phyloP scores from a whole-genome alignment of 352 stramenopile species.

The Aphanomyces euteiches region DNA sequence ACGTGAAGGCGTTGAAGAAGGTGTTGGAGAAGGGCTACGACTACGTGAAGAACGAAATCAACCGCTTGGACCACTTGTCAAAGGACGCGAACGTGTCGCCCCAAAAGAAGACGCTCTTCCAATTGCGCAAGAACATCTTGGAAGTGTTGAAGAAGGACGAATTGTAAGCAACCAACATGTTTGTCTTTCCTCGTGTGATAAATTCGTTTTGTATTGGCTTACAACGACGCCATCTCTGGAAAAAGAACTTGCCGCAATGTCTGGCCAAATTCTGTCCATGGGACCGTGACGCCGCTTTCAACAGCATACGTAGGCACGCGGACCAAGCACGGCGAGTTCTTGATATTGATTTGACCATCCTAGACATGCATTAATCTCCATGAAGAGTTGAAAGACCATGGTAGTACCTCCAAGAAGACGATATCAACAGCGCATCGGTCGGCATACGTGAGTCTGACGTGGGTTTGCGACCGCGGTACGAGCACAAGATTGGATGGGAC shows the following conservation, averaged over 20 bases:
- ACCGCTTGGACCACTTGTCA: slow-evolving; percentile 71
- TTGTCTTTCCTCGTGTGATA: no score
- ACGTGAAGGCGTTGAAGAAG: slow-evolving; percentile 90
- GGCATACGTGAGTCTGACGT: slow-evolving; percentile 77
- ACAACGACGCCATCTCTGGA: slow-evolving; percentile 79
- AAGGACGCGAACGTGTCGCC: slow-evolving; percentile 75
- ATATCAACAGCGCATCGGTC: slow-evolving; percentile 86
- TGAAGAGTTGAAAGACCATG: background rate
- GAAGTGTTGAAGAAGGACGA: slow-evolving; percentile 45
- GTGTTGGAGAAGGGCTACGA: slow-evolving; percentile 77
- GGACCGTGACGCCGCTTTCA: slow-evolving; percentile 61
- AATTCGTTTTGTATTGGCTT: background rate
- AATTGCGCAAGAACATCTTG: slow-evolving; percentile 88
- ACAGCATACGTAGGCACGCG: slow-evolving; percentile 68
- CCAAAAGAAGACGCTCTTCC: slow-evolving; percentile 88
- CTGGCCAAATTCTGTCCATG: slow-evolving; percentile 72
- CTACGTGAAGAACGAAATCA: slow-evolving; percentile 83
- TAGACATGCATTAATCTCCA: slow-evolving; percentile 27
- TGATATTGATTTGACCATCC: slow-evolving; percentile 82
- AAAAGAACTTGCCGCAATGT: slow-evolving; percentile 71
- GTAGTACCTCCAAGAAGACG: slow-evolving; percentile 83
- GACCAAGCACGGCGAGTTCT: slow-evolving; percentile 70
- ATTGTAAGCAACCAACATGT: background rate
- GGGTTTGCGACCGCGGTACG: slow-evolving; percentile 78
- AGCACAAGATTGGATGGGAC: slow-evolving; percentile 76